A percentile compares a stretch with the other conserved stretches of the same genome.
phyloP scores from a whole-genome alignment of 495 filamentous ascomycete species.

The Endocarpon pusillum region DNA sequence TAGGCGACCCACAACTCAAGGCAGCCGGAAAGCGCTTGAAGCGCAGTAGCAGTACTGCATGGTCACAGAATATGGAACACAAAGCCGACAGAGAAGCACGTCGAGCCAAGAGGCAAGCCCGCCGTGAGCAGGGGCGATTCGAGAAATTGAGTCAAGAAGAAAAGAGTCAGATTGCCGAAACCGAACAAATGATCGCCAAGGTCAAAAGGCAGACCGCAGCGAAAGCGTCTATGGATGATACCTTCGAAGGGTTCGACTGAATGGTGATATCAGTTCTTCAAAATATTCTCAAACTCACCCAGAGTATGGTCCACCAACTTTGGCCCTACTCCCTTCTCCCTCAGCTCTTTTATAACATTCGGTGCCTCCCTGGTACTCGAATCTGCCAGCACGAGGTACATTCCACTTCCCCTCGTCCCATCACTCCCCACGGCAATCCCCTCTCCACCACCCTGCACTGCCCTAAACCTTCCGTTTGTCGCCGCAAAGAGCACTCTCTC shows the following conservation, averaged over 20 bases:
- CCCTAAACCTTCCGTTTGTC: too few species aligned
- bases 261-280: neutral
- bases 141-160: conserved; percentile 60
- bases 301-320: conserved; percentile 12
- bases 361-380: conserved; percentile 10
- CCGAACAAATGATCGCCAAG: conserved; percentile 54
- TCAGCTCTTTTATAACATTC: conserved; percentile 7
- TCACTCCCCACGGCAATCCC: too few species aligned
- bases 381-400: conserved; percentile 10
- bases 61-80: conserved; percentile 66
- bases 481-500: too few species aligned
- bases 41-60: conserved; percentile 46
- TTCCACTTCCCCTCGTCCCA: conserved; percentile 10
- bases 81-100: conserved; percentile 47
- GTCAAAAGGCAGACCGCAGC: conserved; percentile 42
- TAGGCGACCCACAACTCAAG: conserved; percentile 14
- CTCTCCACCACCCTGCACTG: too few species aligned
- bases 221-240: conserved; percentile 15
- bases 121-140: conserved; percentile 49
- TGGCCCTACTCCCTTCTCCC: conserved; percentile 9
- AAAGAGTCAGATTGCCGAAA: conserved; percentile 46
- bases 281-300: conserved; percentile 9
- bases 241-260: conserved; percentile 30
- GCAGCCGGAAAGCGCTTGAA: conserved; percentile 14
- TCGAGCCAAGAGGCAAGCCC: conserved; percentile 57